Percentiles rank a stretch among this genome's conserved stretches.
Conservation (phyloP, 2,329 filamentous ascomycete species). For the Trichoderma breve region DNA sequence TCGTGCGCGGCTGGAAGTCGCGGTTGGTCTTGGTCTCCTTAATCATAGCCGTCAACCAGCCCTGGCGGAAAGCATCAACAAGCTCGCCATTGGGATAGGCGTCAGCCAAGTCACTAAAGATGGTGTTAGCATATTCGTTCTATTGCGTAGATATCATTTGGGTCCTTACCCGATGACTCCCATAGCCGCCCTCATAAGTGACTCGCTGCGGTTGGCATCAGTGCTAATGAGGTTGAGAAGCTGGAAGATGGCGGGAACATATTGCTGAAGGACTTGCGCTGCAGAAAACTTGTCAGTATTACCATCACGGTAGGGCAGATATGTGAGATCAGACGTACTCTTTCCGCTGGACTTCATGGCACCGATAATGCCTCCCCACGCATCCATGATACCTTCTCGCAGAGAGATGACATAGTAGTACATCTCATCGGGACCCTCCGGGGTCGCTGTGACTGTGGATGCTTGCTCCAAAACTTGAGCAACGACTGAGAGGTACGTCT, state of each 20-base stretch:
- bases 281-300: slow-evolving; percentile 29
- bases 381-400: slow-evolving; percentile 97
- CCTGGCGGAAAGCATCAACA: slow-evolving; percentile 77
- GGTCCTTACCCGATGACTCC: slow-evolving; percentile 86
- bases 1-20: slow-evolving; percentile 79
- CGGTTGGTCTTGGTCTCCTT: slow-evolving; percentile 88
- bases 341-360: slow-evolving; percentile 84
- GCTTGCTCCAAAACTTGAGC: slow-evolving; percentile 94
- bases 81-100: slow-evolving; percentile 90
- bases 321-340: slow-evolving; percentile 51
- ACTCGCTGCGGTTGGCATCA: slow-evolving; percentile 87
- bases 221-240: slow-evolving; percentile 76
- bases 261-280: slow-evolving; percentile 72
- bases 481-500: slow-evolving; percentile 88
- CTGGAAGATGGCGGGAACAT: slow-evolving; percentile 81
- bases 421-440: slow-evolving; percentile 89
- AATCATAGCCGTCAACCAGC: slow-evolving; percentile 87
- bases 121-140: background rate
- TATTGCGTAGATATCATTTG: background rate
- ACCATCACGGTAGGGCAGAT: background rate
- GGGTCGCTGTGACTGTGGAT: slow-evolving; percentile 72
- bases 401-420: slow-evolving; percentile 93
- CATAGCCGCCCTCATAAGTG: slow-evolving; percentile 90
- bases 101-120: slow-evolving; percentile 79
- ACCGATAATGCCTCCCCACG: slow-evolving; percentile 94